Evolutionary conservation across 768 basidiomycete species (phyloP), one percentile per base, ranked within the genome.

Genomic region (Tricholoma sp.): DNA sequence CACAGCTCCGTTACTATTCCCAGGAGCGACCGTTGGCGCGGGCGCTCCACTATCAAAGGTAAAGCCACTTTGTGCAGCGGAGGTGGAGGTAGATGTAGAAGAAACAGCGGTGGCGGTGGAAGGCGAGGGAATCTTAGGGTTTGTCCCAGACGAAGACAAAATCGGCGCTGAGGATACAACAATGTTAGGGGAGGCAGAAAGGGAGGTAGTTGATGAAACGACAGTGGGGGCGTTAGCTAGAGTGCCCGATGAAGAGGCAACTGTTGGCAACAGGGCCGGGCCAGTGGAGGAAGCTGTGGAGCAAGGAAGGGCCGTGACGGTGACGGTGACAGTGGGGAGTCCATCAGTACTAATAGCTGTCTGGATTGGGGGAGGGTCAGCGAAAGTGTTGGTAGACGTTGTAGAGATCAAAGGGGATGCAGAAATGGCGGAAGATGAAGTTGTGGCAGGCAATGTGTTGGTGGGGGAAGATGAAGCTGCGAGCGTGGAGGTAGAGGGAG

Each of bases 311-410:
- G 19, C 31, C 2, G 35, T 37, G 11, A 69, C 69, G 18, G 71
- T 60, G 37, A 74, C 62, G 11, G 74, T 74, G 29, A 74, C 71
- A 37, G 73, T 76, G 53, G 67, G 69, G 41, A 70, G 63, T 9
- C 72, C 73, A 53, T 74, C 64, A 3, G 64, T 56, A 6, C 73
- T 71, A 50, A 72, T 67, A 12, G 65, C 66, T 9, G 47, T 50
- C 47, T 50, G 47, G 7, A 71, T 45, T 21, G 58, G 27, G 18
- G 66, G 57, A 31, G 61, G 51, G 32, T 58, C 54, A 21, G 45
- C 50, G 22, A 52, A 54, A 1, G 56, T 54, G 19, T 54, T 55
- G 21, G 22, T 50, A 32, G 56, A 21, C 4, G 62, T 24, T 14
- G 57, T 52, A 49, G 63, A 45, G 4, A 54, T 61, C 11, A 70